These are phyloP conservation scores for Chaetomium globosum DNA, from an alignment of 2,329 filamentous ascomycete species.

Conservation along the genomic window DNA sequence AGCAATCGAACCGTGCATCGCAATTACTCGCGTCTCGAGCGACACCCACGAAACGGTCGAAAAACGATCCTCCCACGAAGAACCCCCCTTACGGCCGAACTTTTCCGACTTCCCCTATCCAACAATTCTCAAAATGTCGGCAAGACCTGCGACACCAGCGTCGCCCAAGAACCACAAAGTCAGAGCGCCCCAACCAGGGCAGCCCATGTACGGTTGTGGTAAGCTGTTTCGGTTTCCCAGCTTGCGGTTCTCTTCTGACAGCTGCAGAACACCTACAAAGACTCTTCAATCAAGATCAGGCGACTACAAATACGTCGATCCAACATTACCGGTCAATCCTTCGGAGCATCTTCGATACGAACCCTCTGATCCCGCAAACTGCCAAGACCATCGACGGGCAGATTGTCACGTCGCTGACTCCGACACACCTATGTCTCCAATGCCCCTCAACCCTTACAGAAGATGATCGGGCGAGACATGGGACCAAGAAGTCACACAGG, in stretches of 20 bases:
- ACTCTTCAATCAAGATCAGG: conserved; percentile 63
- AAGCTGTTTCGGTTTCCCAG: conserved; percentile 40
- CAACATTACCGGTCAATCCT: conserved; percentile 73
- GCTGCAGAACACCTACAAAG: conserved; percentile 70
- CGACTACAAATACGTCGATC: conserved; percentile 68
- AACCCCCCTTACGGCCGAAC: neutral
- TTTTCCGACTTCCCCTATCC: neutral
- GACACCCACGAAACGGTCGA: neutral
- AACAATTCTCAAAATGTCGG: conserved; percentile 46
- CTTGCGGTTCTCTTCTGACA: conserved; percentile 39
- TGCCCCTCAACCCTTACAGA: conserved; percentile 70
- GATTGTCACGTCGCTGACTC: conserved; percentile 63
- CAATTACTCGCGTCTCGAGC: neutral
- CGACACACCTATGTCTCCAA: conserved; percentile 73
- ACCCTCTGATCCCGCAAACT: conserved; percentile 66
- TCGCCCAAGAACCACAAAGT: conserved; percentile 62
- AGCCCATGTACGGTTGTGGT: conserved; percentile 67
- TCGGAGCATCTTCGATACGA: conserved; percentile 69
- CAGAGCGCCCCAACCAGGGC: conserved; percentile 61
- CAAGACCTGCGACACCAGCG: conserved; percentile 53
- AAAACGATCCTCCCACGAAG: neutral
- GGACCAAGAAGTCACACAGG: conserved; percentile 68
- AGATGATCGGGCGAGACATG: conserved; percentile 68
- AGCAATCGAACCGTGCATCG: neutral
- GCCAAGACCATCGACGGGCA: conserved; percentile 60